Percentiles rank a stretch among this genome's conserved stretches.
Evolutionary conservation across 1,284 basidiomycete genomes (phyloP).

Genomic region (Ganoderma lucidum): DNA sequence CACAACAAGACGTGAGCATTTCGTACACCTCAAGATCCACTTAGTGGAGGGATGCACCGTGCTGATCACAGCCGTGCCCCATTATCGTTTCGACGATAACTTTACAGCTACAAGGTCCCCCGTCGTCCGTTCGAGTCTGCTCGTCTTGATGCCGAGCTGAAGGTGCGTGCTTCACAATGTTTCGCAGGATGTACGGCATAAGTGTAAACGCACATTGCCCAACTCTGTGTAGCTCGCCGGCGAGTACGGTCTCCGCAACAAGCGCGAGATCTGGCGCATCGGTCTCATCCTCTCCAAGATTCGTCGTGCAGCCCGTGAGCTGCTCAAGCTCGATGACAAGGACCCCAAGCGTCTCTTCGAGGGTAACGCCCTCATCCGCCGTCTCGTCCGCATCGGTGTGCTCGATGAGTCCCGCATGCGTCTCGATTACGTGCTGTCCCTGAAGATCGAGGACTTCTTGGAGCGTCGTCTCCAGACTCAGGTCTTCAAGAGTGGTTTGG

Average conservation of each 20-base stretch:
- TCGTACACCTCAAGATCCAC: conserved; percentile 71
- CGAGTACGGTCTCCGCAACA: conserved; percentile 99
- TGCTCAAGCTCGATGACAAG: conserved; percentile 99
- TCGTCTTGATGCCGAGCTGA: conserved; percentile 99
- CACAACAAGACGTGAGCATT: conserved; percentile 88
- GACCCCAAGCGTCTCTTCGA: conserved; percentile 99
- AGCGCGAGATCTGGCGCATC: conserved; percentile 99
- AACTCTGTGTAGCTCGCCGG: conserved; percentile 82
- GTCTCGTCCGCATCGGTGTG: conserved; percentile 99
- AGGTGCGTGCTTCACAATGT: conserved; percentile 60
- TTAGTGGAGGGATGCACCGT: conserved; percentile 68
- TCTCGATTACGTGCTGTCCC: conserved; percentile 99
- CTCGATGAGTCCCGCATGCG: conserved; percentile 99
- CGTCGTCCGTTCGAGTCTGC: conserved; percentile 97
- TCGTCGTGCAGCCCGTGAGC: conserved; percentile 99
- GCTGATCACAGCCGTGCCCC: conserved; percentile 71
- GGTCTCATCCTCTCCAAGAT: conserved; percentile 99
- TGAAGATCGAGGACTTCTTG: conserved; percentile 99
- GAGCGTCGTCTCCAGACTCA: conserved; percentile 99
- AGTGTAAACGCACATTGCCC: conserved; percentile 6
- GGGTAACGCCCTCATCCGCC: conserved; percentile 98
- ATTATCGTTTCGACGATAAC: conserved; percentile 54
- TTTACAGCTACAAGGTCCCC: conserved; percentile 94
- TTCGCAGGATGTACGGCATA: conserved; percentile 17
- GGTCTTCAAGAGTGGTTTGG: conserved; percentile 99